Evolutionary conservation across 345 rosid genomes (phyloP).

Genomic region (Pistacia atlantica): DNA sequence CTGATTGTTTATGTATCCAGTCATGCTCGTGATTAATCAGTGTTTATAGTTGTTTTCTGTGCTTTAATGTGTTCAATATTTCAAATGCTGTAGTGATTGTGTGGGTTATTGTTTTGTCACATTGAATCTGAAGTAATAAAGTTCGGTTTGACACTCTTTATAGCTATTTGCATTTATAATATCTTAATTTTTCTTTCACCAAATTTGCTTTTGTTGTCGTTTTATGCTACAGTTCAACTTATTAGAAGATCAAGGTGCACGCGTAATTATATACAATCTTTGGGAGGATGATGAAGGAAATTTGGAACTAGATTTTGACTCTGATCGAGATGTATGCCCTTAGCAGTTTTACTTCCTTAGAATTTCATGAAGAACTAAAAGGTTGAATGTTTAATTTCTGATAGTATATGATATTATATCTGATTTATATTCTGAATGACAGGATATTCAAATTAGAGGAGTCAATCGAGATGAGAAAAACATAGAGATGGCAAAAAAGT

Average conservation of each 20-base stretch:
- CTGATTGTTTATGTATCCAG: neutral
- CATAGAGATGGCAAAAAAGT: constrained; percentile 55
- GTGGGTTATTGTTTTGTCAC: neutral
- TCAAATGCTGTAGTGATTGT: neutral
- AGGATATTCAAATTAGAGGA: constrained; percentile 85
- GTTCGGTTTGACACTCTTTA: neutral
- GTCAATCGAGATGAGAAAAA: constrained; percentile 67
- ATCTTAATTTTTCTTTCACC: neutral
- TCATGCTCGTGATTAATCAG: neutral
- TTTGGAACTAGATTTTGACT: constrained; percentile 71
- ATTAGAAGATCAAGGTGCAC: constrained; percentile 55
- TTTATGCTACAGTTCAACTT: constrained; percentile 46
- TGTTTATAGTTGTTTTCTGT: neutral
- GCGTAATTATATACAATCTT: constrained; percentile 68
- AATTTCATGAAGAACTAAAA: neutral
- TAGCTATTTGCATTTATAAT: neutral
- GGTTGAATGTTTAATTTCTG: neutral
- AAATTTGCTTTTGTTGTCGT: neutral
- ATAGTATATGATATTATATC: neutral
- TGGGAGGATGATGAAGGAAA: constrained; percentile 78
- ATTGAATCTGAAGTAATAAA: neutral
- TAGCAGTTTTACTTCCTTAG: constrained; percentile 5
- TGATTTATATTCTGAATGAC: constrained; percentile 19
- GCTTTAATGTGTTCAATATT: neutral
- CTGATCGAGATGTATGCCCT: constrained; percentile 52